Conservation (phyloP, 1,139 yeast species). For the Magnusiomyces paraingens region DNA sequence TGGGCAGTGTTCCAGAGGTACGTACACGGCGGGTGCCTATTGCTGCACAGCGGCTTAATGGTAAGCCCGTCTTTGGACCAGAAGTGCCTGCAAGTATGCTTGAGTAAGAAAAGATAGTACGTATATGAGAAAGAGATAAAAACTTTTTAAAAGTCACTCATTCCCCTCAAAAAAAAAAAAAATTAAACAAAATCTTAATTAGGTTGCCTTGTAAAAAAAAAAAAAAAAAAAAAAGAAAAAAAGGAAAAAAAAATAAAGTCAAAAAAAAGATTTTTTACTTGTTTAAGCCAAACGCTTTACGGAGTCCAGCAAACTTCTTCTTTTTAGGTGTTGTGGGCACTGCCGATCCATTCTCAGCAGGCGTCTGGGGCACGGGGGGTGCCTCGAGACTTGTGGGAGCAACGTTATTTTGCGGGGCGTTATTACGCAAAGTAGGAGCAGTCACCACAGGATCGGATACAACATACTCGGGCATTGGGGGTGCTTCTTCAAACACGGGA, state of each 20-base stretch:
- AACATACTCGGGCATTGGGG: too few species aligned
- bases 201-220: not conserved
- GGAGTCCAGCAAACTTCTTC: constrained; percentile 27
- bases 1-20: too few species aligned
- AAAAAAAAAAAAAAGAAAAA: constrained; percentile 6
- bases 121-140: constrained; percentile 2
- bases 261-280: constrained; percentile 9
- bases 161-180: too few species aligned
- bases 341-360: constrained; percentile 7
- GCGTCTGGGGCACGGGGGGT: not conserved
- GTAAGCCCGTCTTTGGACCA: constrained; percentile 6
- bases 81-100: constrained; percentile 5
- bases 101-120: not conserved
- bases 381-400: not conserved
- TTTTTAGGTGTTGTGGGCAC: constrained; percentile 19
- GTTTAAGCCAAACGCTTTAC: constrained; percentile 26
- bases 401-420: not conserved
- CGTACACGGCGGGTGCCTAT: not conserved
- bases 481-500: not conserved
- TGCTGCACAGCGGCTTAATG: constrained; percentile 1
- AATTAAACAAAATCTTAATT: constrained; percentile 7
- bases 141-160: too few species aligned
- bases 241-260: not conserved
- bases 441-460: too few species aligned
- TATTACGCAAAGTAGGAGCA: too few species aligned